Conservation (phyloP, 768 basidiomycete species). For the Russula ochroleuca region DNA sequence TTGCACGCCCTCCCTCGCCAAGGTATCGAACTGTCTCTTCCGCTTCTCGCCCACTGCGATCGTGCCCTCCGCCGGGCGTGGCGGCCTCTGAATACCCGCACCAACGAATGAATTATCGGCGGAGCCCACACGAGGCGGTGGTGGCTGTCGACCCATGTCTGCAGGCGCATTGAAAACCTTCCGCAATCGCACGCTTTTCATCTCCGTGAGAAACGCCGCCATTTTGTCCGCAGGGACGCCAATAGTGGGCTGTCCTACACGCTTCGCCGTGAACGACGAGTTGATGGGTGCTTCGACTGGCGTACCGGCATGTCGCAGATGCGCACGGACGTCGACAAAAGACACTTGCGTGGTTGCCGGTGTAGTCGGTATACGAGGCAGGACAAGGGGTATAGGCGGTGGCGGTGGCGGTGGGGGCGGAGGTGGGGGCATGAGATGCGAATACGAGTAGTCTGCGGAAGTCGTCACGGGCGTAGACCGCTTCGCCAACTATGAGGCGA, state of each 20-base stretch:
- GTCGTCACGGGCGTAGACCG: conserved; percentile 1
- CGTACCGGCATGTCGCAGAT: conserved; percentile 51
- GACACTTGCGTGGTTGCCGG: conserved; percentile 37
- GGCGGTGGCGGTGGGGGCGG: conserved; percentile 27
- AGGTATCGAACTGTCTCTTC: conserved; percentile 17
- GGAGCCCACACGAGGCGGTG: conserved; percentile 17
- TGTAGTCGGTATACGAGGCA: conserved; percentile 24
- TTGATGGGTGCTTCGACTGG: conserved; percentile 71
- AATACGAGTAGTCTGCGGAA: conserved; percentile 6
- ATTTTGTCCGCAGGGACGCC: conserved; percentile 78
- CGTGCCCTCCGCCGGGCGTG: neutral
- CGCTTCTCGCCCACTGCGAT: conserved; percentile 21
- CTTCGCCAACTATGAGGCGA: conserved; percentile 14
- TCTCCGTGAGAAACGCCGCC: conserved; percentile 74
- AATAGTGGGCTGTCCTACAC: conserved; percentile 59
- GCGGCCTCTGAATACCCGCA: conserved; percentile 19
- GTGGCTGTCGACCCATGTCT: conserved; percentile 26
- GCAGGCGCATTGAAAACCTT: conserved; percentile 44
- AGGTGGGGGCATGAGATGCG: conserved; percentile 23
- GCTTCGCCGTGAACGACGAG: conserved; percentile 35
- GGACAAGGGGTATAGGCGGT: conserved; percentile 19
- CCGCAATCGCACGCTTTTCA: conserved; percentile 68
- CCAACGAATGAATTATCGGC: conserved; percentile 10
- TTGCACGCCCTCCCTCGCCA: neutral
- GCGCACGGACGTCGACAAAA: conserved; percentile 60